These are phyloP conservation scores for Serendipita indica DNA, from an alignment of 768 basidiomycete genomes.

Conservation along the genomic window DNA sequence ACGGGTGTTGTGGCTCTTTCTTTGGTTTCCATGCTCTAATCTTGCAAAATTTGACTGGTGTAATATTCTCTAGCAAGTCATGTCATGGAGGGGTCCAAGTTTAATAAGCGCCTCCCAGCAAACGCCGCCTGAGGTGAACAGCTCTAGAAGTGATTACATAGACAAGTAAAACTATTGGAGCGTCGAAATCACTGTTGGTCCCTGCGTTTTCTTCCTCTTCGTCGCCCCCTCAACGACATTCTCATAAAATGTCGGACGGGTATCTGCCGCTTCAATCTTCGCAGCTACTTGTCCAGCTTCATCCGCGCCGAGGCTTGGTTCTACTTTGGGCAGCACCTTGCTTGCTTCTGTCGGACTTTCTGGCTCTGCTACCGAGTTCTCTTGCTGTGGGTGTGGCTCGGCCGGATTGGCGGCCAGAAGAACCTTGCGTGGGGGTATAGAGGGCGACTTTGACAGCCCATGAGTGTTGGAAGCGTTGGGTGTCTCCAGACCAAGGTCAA, in stretches of 20 bases:
- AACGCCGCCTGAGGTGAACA: too few species aligned
- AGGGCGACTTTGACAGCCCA: background rate
- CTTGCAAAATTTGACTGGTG: too few species aligned
- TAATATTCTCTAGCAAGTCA: too few species aligned
- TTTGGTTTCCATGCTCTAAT: too few species aligned
- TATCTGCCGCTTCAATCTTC: slow-evolving; percentile 7
- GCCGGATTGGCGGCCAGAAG: background rate
- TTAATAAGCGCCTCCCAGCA: too few species aligned
- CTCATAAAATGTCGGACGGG: slow-evolving; percentile 4
- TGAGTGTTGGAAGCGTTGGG: background rate
- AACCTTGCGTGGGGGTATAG: background rate
- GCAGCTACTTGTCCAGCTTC: slow-evolving; percentile 2
- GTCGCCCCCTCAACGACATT: background rate
- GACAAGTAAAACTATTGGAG: too few species aligned
- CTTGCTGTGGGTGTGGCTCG: background rate
- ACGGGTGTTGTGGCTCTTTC: too few species aligned
- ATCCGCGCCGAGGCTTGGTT: background rate
- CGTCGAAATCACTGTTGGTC: background rate
- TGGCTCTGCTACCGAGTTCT: background rate
- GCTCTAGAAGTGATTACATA: too few species aligned
- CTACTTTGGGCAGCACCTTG: background rate
- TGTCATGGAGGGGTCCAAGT: too few species aligned
- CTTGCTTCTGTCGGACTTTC: background rate
- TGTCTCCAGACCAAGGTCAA: background rate
- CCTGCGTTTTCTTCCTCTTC: slow-evolving; percentile 5